Base-by-base conservation (phyloP, 2,329 filamentous ascomycete species). In the Fonsecaea pedrosoi region DNA sequence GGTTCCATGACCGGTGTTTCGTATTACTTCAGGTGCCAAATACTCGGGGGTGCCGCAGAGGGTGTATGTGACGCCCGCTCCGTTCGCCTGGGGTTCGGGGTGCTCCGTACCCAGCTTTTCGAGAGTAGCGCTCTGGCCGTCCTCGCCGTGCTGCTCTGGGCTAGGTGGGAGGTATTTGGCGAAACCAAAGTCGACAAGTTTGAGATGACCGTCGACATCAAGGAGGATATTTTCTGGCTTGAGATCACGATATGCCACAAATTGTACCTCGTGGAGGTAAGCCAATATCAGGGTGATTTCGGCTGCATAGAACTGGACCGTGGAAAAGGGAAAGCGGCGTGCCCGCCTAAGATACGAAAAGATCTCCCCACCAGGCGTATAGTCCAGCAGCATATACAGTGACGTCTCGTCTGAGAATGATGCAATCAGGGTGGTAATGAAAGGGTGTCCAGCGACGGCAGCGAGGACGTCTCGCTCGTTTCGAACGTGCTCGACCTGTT, bases 191-290 rank as follows among this genome's bases (percentile, higher is more conserved):
- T 90, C 87, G 9, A 89, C 87, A 54, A 89, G 80, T 76, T 88
- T 89, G 60, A 90, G 79, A 74, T 90, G 87, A 0, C 87, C 87
- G 53, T 89, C 84, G 18, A 84, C 85, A 71, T 89, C 87, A 54
- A 89, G 84, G 56, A 89, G 81, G 57, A 90, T 89, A 74, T 90
- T 90, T 76, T 90, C 95, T 4, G 87, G 87, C 73, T 90, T 89
- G 69, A 89, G 77, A 73, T 90, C 87, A 25, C 87, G 84, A 74
- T 89, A 89, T 63, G 87, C 87, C 42, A 90, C 84, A 86, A 72
- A 86, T 72, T 89, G 82, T 34, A 83, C 78, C 72, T 89, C 86
- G 75, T 90, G 87, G 60, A 89, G 78, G 73, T 86, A 89, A 70
- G 89, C 87, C 60, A 90, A 78, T 67, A 89, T 88, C 66, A 90